Base-by-base conservation (phyloP, 2,329 filamentous ascomycete genomes). In the Lachnellula cervina region DNA sequence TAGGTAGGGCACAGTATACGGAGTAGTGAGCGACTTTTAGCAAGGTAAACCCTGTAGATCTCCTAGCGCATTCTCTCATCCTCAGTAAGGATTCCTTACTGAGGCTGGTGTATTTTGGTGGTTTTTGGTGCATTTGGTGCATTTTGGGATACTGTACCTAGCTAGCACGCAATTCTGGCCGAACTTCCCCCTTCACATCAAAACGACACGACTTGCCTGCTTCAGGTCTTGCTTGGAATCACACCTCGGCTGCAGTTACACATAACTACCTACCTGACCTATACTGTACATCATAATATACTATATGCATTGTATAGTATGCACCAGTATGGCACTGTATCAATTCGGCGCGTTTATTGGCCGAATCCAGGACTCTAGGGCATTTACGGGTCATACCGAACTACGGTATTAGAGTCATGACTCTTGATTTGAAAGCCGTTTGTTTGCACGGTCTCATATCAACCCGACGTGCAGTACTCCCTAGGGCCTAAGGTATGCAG, bases 361-460 rank as follows among this genome's bases (percentile, higher is more conserved):
- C 35, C 8, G 25, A 21, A 25, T 19, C 23, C 49, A 48, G 13
- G 23, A n/a, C 13, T 34, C 32, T 17, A 34, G 32, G 11, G 37
- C 16, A 19, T 16, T 13, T 42, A 43, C 52, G 52, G 44, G 44
- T 21, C 45, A 38, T 44, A 32, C 21, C 52, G 49, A 49, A 19
- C 21, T 21, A 21, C 21, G 21, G 47, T 42, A 44, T 49, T 16
- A 19, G 54, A 28, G 50, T 57, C 54, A 57, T 40, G 38, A 40
- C 37, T 40, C 25, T 52, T 53, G 54, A 53, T 53, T 50, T 52
- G 50, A 57, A 52, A 52, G 54, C 49, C 14, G 25, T 19, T 19
- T 16, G 14, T 34, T 21, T 25, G n/a, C 42, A 5, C n/a, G 37
- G n/a, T n/a, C 9, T 14, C 11, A 14, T 11, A 40, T 40, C 38